Evolutionary conservation across 768 basidiomycete genomes (phyloP), one percentile per base, ranked within the genome.

Genomic region (Pleurotus citrinopileatus): DNA sequence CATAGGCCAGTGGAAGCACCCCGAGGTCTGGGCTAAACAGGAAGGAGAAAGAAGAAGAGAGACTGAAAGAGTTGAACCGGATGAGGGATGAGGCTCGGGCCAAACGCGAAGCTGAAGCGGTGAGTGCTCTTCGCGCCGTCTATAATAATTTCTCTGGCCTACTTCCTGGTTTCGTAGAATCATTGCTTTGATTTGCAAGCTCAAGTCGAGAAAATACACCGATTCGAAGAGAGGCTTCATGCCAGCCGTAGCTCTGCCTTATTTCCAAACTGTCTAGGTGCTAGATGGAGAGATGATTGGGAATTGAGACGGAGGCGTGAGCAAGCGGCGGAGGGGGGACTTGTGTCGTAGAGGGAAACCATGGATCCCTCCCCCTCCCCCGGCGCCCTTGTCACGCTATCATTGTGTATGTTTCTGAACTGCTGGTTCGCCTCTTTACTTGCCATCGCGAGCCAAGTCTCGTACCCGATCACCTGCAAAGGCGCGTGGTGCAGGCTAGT

Each of bases 1-100:
- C 42, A 17, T 34, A 80, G 78, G 59, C 73, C n/a, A 73, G 73
- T 15, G 75, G 73, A 47, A 74, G 58, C 54, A 72, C 75, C 32
- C 71, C 79, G 8, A 71, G 67, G 13, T 75, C 79, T 25, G 77
- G 77, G 19, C 60, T 75, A 54, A 80, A 70, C 48, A 63, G 78
- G 42, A 70, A 75, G 15, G 72, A 76, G 42, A 77, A 76, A 56
- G 81, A 87, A n/a, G 87, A 88, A 58, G 86, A 89, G 62, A 74
- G 86, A 44, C 74, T 80, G 54, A 84, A 77, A 59, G 86, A 91
- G 54, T 61, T 90, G 60, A 76, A 84, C 61, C 80, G 73, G 62
- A 80, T 87, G 83, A 77, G 85, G 53, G 84, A 89, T 34, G 88
- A 89, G 34, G 84, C 83, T 15, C 75, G 77, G 57, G 77, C 76